Base-by-base conservation (phyloP, 129 eudicot species). In the Lactuca saligna region DNA sequence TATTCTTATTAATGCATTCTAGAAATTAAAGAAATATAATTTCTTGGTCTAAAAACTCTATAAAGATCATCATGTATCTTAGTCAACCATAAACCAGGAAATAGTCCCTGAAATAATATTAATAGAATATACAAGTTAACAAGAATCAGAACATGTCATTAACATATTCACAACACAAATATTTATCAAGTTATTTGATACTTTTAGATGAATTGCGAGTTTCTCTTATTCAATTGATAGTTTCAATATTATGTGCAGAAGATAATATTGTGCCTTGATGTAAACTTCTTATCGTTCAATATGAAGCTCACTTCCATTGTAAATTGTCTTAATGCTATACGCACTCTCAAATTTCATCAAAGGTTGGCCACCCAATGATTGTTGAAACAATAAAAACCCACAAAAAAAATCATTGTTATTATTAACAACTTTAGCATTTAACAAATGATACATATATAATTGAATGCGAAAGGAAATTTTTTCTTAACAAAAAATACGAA, bases 61-160 rank as follows among this genome's bases (percentile, higher is more conserved):
- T 91, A 91, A 74, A 75, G 75, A 65, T 88, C 96, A n/a, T 96
- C 85, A 71, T 83, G 81, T 59, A 91, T 74, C 82, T 88, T 88
- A 0, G 87, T 79, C 78, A 85, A 65, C 88, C 86, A 85, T 60
- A 85, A 67, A 54, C 91, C 97, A 11, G 97, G 97, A 76, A 78
- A 83, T 3, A 91, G 49, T 8, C 60, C 77, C 96, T 91, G 91
- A 76, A 59, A 57, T 69, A 54, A 69, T 8, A 73, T 61, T 78
- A 79, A 82, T 73, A 32, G n/a, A 63, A 71, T 20, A 75, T 15
- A 25, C 57, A 63, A 63, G 63, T 79, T 12, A 50, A 13, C 9
- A 54, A 54, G 59, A 66, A 14, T 4, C 44, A 39, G 38, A 39
- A 39, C 9, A 39, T 6, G 8, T 39, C 6, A 39, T 39, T 1